Conservation (phyloP, 345 rosid species). For the Dovyalis caffra region DNA sequence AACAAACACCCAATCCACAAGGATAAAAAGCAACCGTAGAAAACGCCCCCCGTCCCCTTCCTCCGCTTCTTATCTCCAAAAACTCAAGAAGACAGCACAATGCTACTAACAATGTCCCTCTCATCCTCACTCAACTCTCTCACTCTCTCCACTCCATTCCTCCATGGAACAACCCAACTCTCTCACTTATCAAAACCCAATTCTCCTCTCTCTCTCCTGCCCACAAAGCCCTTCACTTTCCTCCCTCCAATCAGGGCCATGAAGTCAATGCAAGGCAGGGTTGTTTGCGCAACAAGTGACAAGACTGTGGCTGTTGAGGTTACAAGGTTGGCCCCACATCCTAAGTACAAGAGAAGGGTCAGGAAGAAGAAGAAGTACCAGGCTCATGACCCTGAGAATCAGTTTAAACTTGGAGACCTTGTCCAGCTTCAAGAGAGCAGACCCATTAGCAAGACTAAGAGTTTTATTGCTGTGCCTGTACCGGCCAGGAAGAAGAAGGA, state of each 20-base stretch:
- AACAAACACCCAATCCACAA: not conserved
- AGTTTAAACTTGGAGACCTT: conserved; percentile 69
- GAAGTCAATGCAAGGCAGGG: conserved; percentile 74
- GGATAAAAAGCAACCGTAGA: too few species aligned
- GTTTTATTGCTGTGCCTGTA: conserved; percentile 59
- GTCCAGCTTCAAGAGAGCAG: conserved; percentile 71
- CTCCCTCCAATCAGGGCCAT: conserved; percentile 63
- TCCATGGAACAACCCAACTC: conserved; percentile 55
- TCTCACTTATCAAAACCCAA: conserved; percentile 47
- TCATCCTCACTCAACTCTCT: conserved; percentile 46
- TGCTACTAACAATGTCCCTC: conserved; percentile 16
- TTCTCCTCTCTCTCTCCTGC: conserved; percentile 14
- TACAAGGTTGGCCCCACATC: conserved; percentile 64
- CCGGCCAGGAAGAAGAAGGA: conserved; percentile 32
- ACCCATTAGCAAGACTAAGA: conserved; percentile 89
- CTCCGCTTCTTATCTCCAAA: conserved; percentile 2
- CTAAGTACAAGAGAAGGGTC: conserved; percentile 83
- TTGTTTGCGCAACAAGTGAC: conserved; percentile 76
- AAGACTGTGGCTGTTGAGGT: conserved; percentile 91
- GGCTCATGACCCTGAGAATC: conserved; percentile 87
- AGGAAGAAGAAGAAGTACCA: conserved; percentile 91
- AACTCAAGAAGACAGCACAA: not conserved
- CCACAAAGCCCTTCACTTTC: conserved; percentile 13
- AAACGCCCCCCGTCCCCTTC: not conserved
- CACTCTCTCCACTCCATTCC: conserved; percentile 41